Evolutionary conservation across 192 early-diverging fungal genomes (phyloP).

Genomic region (Coemansia biformis): DNA sequence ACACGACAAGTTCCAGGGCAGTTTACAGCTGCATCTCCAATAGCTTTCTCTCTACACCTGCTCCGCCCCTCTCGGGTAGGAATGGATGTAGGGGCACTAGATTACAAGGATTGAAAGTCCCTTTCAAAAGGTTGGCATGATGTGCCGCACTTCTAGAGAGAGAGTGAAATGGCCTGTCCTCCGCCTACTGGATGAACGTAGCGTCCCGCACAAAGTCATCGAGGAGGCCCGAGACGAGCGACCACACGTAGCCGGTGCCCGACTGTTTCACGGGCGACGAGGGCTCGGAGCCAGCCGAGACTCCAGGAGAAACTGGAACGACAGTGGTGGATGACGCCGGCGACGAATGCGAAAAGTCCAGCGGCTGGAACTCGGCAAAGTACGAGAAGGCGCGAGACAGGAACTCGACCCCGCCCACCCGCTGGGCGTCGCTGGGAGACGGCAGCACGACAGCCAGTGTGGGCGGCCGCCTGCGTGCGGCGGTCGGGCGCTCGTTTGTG

Average conservation of each 20-base stretch:
- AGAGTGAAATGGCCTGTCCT: too few species aligned
- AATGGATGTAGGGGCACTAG: too few species aligned
- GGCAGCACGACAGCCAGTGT: background rate
- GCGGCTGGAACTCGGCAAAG: slow-evolving; percentile 42
- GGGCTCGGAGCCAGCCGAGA: background rate
- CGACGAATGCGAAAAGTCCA: slow-evolving; percentile 23
- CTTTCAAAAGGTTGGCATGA: too few species aligned
- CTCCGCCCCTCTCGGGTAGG: too few species aligned
- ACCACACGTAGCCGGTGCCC: slow-evolving; percentile 11
- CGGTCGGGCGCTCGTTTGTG: too few species aligned
- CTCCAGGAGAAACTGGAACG: background rate
- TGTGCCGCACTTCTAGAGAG: too few species aligned
- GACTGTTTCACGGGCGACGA: background rate
- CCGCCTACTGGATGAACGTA: slow-evolving; percentile 24
- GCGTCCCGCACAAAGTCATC: slow-evolving; percentile 27
- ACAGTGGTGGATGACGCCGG: background rate
- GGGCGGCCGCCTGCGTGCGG: background rate
- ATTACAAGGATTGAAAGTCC: too few species aligned
- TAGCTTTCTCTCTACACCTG: too few species aligned
- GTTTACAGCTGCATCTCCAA: too few species aligned
- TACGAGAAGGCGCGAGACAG: slow-evolving; percentile 29
- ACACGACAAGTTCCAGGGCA: too few species aligned
- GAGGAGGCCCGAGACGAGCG: slow-evolving; percentile 18
- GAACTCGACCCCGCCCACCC: slow-evolving; percentile 23
- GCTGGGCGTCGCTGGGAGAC: background rate